Percentiles rank a stretch among this genome's conserved stretches.
These are phyloP conservation scores for Metschnikowia proteae DNA, from an alignment of 805 yeast species.

Conservation along the genomic window DNA sequence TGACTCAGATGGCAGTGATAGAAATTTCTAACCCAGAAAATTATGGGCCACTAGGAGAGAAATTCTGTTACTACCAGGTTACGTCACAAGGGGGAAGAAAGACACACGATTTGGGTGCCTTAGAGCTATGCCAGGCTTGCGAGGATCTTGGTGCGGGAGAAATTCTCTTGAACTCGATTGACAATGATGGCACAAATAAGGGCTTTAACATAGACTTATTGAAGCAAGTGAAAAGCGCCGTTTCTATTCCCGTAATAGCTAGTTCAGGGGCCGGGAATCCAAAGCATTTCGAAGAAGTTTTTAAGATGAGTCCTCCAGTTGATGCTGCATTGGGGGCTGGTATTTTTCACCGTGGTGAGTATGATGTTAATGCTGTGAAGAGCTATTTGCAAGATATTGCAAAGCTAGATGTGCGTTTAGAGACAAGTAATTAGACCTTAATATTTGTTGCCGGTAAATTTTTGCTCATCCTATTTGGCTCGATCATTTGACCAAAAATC, in stretches of 20 bases:
- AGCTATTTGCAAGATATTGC: slow-evolving; percentile 54
- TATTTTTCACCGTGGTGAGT: slow-evolving; percentile 94
- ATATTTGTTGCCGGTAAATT: not conserved
- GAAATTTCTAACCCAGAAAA: slow-evolving; percentile 48
- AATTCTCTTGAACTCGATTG: slow-evolving; percentile 87
- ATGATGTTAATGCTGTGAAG: slow-evolving; percentile 82
- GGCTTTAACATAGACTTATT: slow-evolving; percentile 90
- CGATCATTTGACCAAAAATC: no score
- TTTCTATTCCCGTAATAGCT: slow-evolving; percentile 90
- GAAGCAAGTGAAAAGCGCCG: slow-evolving; percentile 69
- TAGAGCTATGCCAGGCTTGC: slow-evolving; percentile 82
- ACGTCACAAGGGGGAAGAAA: slow-evolving; percentile 97
- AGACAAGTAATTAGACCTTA: slow-evolving; percentile 21
- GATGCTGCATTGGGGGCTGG: slow-evolving; percentile 99
- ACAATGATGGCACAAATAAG: slow-evolving; percentile 93
- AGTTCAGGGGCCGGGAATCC: slow-evolving; percentile 98
- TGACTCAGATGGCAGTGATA: slow-evolving; percentile 60
- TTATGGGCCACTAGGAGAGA: slow-evolving; percentile 83
- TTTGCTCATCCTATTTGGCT: no score
- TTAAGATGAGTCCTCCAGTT: slow-evolving; percentile 63
- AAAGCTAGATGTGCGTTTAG: slow-evolving; percentile 67
- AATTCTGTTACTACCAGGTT: slow-evolving; percentile 89
- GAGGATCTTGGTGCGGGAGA: slow-evolving; percentile 97
- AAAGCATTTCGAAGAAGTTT: slow-evolving; percentile 84
- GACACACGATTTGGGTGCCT: slow-evolving; percentile 79